These are phyloP conservation scores for Cryptococcus depauperatus DNA, from an alignment of 1,284 basidiomycete genomes.

Conservation along the genomic window DNA sequence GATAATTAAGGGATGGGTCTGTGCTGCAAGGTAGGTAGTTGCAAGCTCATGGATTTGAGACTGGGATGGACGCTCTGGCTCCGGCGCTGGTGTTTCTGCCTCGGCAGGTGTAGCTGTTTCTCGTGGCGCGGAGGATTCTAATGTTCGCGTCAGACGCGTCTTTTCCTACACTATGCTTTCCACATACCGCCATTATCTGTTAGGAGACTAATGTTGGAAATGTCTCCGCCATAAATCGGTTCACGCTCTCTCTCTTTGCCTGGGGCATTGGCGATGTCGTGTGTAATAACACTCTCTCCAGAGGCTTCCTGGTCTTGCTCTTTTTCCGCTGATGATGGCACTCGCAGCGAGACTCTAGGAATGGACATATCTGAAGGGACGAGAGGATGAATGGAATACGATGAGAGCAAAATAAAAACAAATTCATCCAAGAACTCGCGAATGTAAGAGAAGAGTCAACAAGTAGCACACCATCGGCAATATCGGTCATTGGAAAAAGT, in stretches of 20 bases:
- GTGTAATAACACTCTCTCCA: conserved; percentile 35
- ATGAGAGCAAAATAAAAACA: too few relatives aligned
- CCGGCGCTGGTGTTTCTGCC: conserved; percentile 16
- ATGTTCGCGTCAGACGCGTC: conserved; percentile 12
- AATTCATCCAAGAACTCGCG: not conserved
- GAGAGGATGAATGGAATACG: too few relatives aligned
- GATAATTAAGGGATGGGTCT: conserved; percentile 95
- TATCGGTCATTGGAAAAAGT: too few relatives aligned
- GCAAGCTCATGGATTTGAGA: conserved; percentile 44
- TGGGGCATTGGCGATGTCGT: conserved; percentile 39
- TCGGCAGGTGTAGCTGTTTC: conserved; percentile 12
- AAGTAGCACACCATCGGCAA: too few relatives aligned
- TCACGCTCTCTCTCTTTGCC: conserved; percentile 46
- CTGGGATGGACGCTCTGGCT: conserved; percentile 29
- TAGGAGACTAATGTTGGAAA: conserved; percentile 43
- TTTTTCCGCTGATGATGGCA: too few relatives aligned
- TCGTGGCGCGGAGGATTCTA: conserved; percentile 7
- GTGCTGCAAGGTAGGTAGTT: conserved; percentile 74
- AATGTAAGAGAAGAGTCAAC: too few relatives aligned
- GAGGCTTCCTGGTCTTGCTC: conserved; percentile 16
- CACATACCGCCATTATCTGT: conserved; percentile 27
- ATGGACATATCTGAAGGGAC: conserved; percentile 35
- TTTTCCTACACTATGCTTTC: not conserved
- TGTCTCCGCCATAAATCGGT: conserved; percentile 41
- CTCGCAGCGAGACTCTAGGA: conserved; percentile 38